Evolutionary conservation across 2,329 filamentous ascomycete genomes (phyloP).

Genomic region (Ascochyta lentis): DNA sequence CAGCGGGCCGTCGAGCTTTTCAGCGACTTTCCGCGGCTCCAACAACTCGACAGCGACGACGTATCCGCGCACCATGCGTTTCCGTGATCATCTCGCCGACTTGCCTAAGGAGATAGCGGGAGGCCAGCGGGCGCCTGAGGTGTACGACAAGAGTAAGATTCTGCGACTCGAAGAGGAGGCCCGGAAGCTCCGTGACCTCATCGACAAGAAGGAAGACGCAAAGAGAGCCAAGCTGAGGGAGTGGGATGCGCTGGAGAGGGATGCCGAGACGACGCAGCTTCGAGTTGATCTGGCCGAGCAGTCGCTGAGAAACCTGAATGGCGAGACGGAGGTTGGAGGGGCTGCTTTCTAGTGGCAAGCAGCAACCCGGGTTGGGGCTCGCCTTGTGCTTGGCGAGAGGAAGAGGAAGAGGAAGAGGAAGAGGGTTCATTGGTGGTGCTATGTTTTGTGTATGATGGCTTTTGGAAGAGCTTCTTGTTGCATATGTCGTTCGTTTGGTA

Average conservation of each 20-base stretch:
- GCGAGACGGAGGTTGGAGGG: conserved; percentile 48
- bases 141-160: conserved; percentile 53
- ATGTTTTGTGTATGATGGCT: conserved; percentile 12
- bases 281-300: conserved; percentile 56
- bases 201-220: conserved; percentile 55
- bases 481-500: conserved; percentile 20
- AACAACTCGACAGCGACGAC: conserved; percentile 54
- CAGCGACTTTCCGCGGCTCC: conserved; percentile 51
- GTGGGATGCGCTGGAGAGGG: conserved; percentile 55
- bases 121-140: conserved; percentile 52
- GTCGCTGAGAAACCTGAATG: conserved; percentile 51
- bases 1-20: conserved; percentile 37
- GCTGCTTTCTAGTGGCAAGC: conserved; percentile 41
- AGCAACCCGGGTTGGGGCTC: neutral
- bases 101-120: conserved; percentile 55
- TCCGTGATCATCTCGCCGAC: conserved; percentile 52
- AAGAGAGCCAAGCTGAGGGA: conserved; percentile 54
- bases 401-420: too few relatives aligned
- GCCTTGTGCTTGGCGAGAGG: neutral
- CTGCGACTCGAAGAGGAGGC: conserved; percentile 57
- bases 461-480: conserved; percentile 3
- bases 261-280: conserved; percentile 53
- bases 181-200: conserved; percentile 52
- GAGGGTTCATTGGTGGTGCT: neutral
- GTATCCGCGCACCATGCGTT: conserved; percentile 57